Evolutionary conservation across 352 stramenopile species (phyloP).

Genomic region (Phytophthora niederhauseri): DNA sequence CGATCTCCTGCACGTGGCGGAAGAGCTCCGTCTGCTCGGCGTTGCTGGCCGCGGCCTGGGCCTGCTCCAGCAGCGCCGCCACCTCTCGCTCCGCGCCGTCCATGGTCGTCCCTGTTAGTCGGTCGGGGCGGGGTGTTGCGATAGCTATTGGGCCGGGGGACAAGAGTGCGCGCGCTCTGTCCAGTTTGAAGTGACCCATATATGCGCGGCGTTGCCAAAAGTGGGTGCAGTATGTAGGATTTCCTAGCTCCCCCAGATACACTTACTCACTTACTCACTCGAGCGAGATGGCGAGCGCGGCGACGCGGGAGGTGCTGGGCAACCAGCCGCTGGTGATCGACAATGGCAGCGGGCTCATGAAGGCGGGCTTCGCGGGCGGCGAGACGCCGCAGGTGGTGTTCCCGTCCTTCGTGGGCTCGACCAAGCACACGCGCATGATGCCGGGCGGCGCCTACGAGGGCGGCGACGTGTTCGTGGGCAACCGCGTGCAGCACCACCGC

Average conservation of each 20-base stretch:
- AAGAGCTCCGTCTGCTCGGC: slow-evolving; percentile 67
- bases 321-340: slow-evolving; percentile 91
- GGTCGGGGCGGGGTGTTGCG: background rate
- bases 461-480: slow-evolving; percentile 78
- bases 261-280: background rate
- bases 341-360: slow-evolving; percentile 86
- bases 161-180: background rate
- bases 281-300: slow-evolving; percentile 43
- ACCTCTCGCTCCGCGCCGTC: slow-evolving; percentile 52
- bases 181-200: background rate
- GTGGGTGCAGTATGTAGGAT: background rate
- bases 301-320: slow-evolving; percentile 57
- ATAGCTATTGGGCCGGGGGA: slow-evolving; percentile 1
- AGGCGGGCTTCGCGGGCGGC: slow-evolving; percentile 80
- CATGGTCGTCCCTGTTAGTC: slow-evolving; percentile 17
- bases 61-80: slow-evolving; percentile 54
- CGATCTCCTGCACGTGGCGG: slow-evolving; percentile 65
- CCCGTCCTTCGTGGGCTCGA: slow-evolving; percentile 72
- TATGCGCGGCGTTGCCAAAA: background rate
- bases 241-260: too few relatives aligned
- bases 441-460: slow-evolving; percentile 81
- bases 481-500: slow-evolving; percentile 79
- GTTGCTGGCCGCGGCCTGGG: slow-evolving; percentile 48
- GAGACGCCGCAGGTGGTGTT: slow-evolving; percentile 83
- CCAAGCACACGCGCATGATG: slow-evolving; percentile 88